A percentile compares a stretch with the other conserved stretches of the same genome.
These are phyloP conservation scores for Schwanniomyces vanrijiae DNA, from an alignment of 805 yeast species.

Conservation along the genomic window DNA sequence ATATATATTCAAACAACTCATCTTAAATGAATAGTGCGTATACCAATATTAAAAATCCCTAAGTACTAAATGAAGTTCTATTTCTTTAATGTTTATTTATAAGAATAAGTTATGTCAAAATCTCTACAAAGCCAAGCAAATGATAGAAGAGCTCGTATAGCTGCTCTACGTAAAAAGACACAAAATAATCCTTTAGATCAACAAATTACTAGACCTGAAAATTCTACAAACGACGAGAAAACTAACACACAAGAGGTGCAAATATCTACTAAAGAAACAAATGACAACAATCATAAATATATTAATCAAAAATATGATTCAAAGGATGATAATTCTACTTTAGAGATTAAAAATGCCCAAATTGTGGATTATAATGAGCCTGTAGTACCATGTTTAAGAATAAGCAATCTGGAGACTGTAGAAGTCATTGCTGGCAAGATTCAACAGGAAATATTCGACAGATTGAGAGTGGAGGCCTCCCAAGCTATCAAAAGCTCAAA, in stretches of 20 bases:
- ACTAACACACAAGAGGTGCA: background rate
- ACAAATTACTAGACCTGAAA: background rate
- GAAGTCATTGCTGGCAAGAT: conserved; percentile 24
- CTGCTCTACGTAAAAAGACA: conserved; percentile 13
- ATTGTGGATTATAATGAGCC: background rate
- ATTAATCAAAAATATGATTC: background rate
- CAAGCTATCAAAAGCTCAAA: background rate
- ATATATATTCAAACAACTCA: too few relatives aligned
- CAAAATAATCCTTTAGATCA: background rate
- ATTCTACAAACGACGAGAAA: too few relatives aligned
- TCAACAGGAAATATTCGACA: conserved; percentile 19
- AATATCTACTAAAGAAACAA: background rate
- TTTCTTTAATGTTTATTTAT: too few relatives aligned
- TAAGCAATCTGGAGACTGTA: conserved; percentile 21
- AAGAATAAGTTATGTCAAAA: conserved; percentile 4
- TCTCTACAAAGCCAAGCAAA: conserved; percentile 5
- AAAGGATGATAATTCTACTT: background rate
- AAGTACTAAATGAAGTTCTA: too few relatives aligned
- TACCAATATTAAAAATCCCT: background rate
- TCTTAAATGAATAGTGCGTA: background rate
- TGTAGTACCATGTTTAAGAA: conserved; percentile 5
- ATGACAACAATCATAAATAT: background rate
- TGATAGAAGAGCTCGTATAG: conserved; percentile 19
- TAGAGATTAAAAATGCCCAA: background rate
- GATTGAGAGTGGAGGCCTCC: conserved; percentile 12